phyloP scores from a whole-genome alignment of 2,329 filamentous ascomycete species.

The Ophiosphaerella narmari region DNA sequence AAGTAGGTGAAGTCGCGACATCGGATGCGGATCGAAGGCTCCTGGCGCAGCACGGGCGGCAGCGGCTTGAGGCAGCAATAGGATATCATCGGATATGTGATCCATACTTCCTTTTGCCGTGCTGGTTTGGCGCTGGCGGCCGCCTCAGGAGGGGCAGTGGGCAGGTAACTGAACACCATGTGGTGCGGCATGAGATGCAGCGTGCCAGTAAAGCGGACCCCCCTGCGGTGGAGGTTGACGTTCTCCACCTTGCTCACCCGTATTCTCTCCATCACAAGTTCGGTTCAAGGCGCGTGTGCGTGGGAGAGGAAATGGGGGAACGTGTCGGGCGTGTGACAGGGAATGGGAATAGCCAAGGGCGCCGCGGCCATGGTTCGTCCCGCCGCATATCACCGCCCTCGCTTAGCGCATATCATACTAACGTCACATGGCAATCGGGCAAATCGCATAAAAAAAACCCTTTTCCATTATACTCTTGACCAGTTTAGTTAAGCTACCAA shows the following conservation, averaged over 20 bases:
- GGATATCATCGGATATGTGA: constrained; percentile 90
- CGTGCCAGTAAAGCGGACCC: constrained; percentile 62
- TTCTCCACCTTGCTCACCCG: constrained; percentile 61
- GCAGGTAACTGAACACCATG: constrained; percentile 65
- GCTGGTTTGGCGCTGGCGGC: constrained; percentile 46
- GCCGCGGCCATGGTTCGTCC: constrained; percentile 29
- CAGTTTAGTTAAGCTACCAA: background rate
- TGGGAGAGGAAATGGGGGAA: no score
- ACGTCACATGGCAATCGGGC: constrained; percentile 13
- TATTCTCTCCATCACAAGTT: constrained; percentile 50
- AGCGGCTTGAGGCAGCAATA: constrained; percentile 78
- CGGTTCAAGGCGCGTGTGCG: no score
- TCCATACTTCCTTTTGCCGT: constrained; percentile 77
- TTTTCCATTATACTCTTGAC: background rate
- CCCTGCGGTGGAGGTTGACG: constrained; percentile 63
- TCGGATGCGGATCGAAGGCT: constrained; percentile 82
- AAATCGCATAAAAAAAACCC: no score
- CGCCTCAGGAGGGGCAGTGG: constrained; percentile 44
- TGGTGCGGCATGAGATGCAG: constrained; percentile 67
- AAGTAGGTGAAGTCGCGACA: constrained; percentile 94
- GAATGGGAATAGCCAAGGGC: constrained; percentile 19
- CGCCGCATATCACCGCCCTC: constrained; percentile 19
- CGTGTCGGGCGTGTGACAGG: no score
- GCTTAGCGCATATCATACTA: constrained; percentile 20
- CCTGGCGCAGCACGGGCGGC: constrained; percentile 69